Evolutionary conservation across 495 filamentous ascomycete species (phyloP), one percentile per base, ranked within the genome.

Genomic region (Amorphotheca resinae): DNA sequence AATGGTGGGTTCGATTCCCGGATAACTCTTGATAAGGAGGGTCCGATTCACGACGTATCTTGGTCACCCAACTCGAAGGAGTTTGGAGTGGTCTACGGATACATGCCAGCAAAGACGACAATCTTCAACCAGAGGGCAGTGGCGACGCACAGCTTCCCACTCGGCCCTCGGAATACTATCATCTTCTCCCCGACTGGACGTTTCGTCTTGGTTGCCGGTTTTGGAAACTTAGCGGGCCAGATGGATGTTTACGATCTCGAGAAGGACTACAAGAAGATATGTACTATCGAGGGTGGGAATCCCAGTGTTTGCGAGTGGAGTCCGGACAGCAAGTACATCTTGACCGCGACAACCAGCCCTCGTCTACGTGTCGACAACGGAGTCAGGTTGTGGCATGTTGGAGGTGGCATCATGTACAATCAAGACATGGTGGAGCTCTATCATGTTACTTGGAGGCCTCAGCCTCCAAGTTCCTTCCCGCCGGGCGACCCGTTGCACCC

Each of bases 171-270:
- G 40, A 98, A 98, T 62, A 96, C 89, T 16, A 89, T 96, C 52
- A 64, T 82, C 38, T 98, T 95, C 66, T 98, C 91, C 3, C 91
- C 91, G 4, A 83, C 87, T 45, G 91, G 87, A 22, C 81, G 87
- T 2, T 95, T 95, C 52, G 82, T 91, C 14, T 68, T 95, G 45
- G 82, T 98, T 43, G 91, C 91, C 45, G 91, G 91, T 22, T 98
- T 98, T 64, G 91, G 91, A 49, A 98, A 96, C 64, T 66, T 98
- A 62, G 86, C 88, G 33, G 91, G 91, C 28, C 87, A 95, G 63
- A 95, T 95, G 74, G 91, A 98, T 50, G 79, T 96, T 36, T 96
- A 95, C 58, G 89, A 98, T 57, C 71, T 95, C 47, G 82, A 93
- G 52, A 89, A 87, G 61, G 80, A 94, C 59, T 88, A 84, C 64